Evolutionary conservation across 768 basidiomycete genomes (phyloP).

Genomic region (Xerocomellus amylosporus): DNA sequence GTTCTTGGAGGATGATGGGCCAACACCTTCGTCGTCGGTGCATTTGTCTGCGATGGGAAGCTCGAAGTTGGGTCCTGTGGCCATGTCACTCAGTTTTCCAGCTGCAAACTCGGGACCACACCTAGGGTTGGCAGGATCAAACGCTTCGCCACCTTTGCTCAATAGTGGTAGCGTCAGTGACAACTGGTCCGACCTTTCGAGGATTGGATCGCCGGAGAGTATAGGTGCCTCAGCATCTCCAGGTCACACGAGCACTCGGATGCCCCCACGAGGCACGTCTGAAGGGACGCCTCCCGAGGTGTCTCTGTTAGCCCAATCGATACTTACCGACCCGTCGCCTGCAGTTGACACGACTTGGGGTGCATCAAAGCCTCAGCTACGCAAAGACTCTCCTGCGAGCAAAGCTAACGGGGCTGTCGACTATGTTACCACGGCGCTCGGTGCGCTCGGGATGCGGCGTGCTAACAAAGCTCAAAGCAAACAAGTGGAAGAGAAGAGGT

Average conservation of each 20-base stretch:
- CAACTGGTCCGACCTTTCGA: slow-evolving; percentile 14
- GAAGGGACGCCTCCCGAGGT: slow-evolving; percentile 5
- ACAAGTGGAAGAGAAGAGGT: slow-evolving; percentile 27
- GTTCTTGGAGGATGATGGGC: slow-evolving; percentile 19
- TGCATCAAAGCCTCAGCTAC: slow-evolving; percentile 14
- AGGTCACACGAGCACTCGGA: neutral
- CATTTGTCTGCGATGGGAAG: neutral
- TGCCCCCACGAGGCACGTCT: slow-evolving; percentile 5
- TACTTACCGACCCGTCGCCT: slow-evolving; percentile 9
- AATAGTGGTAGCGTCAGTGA: neutral
- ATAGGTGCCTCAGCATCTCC: slow-evolving; percentile 8
- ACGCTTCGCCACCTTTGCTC: slow-evolving; percentile 7
- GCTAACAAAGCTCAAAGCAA: slow-evolving; percentile 23
- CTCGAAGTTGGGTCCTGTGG: slow-evolving; percentile 13
- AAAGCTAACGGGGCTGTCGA: slow-evolving; percentile 21
- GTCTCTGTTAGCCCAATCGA: slow-evolving; percentile 14
- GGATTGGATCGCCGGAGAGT: slow-evolving; percentile 19
- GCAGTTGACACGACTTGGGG: slow-evolving; percentile 14
- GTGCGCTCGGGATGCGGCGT: slow-evolving; percentile 31
- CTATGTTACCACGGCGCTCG: slow-evolving; percentile 21
- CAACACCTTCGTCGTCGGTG: slow-evolving; percentile 6
- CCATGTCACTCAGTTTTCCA: slow-evolving; percentile 17
- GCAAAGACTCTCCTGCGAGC: slow-evolving; percentile 5
- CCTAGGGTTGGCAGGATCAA: neutral
- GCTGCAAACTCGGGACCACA: slow-evolving; percentile 12